Evolutionary conservation across 495 filamentous ascomycete species (phyloP).

Genomic region (Penicillium bovifimosum): DNA sequence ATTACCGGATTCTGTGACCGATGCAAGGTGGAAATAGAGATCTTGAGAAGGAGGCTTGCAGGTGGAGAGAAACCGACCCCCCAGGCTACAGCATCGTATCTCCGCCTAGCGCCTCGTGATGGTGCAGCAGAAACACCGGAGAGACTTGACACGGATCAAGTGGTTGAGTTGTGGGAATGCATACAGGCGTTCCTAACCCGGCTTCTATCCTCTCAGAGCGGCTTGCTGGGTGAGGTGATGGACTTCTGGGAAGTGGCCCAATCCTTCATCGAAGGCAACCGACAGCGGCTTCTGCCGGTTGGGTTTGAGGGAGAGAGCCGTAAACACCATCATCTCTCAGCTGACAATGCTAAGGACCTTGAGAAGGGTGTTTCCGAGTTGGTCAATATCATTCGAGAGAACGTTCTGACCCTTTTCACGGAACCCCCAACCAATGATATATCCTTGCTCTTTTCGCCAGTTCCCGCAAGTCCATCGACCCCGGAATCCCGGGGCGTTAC

Average conservation of each 20-base stretch:
- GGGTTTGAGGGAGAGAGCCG: constrained; percentile 81
- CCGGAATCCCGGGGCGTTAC: constrained; percentile 49
- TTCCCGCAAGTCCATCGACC: constrained; percentile 64
- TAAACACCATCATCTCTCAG: constrained; percentile 76
- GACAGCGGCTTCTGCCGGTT: constrained; percentile 71
- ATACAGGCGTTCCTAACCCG: constrained; percentile 62
- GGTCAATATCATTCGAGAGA: constrained; percentile 73
- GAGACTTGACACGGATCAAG: constrained; percentile 63
- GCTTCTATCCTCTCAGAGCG: constrained; percentile 64
- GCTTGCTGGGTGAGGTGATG: constrained; percentile 80
- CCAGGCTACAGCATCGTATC: constrained; percentile 62
- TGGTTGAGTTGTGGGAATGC: constrained; percentile 87
- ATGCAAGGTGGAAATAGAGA: constrained; percentile 84
- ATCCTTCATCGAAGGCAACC: constrained; percentile 82
- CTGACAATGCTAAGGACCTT: constrained; percentile 62
- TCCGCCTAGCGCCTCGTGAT: constrained; percentile 64
- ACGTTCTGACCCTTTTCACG: constrained; percentile 74
- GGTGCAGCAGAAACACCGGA: constrained; percentile 48
- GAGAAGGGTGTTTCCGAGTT: constrained; percentile 75
- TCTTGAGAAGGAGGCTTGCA: constrained; percentile 73
- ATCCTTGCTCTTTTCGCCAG: constrained; percentile 73
- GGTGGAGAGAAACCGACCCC: constrained; percentile 63
- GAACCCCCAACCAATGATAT: constrained; percentile 88
- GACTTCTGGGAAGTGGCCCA: constrained; percentile 93
- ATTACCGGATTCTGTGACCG: constrained; percentile 74